phyloP scores from a whole-genome alignment of 495 filamentous ascomycete species.

The Aspergillus homomorphus region DNA sequence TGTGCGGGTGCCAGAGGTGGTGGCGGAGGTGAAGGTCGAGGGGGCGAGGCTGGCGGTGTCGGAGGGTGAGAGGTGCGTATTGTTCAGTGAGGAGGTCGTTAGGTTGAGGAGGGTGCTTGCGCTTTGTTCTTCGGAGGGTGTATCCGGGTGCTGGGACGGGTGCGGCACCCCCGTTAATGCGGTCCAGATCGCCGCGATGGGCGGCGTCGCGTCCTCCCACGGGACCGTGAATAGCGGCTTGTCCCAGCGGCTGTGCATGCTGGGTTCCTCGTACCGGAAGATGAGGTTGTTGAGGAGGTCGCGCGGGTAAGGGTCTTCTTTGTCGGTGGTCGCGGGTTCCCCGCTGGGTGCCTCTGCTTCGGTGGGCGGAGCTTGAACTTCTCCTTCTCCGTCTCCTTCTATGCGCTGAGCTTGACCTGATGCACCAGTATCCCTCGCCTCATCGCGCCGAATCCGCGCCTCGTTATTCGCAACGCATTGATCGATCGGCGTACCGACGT shows the following conservation, averaged over 20 bases:
- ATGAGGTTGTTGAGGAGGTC: conserved; percentile 88
- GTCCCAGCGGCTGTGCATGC: conserved; percentile 93
- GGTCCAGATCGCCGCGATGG: conserved; percentile 74
- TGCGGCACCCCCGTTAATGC: conserved; percentile 53
- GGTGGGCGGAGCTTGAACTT: background rate
- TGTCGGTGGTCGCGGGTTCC: conserved; percentile 21
- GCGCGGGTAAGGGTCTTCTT: conserved; percentile 56
- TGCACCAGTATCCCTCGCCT: conserved; percentile 2
- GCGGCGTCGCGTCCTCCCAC: conserved; percentile 69
- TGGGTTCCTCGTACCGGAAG: conserved; percentile 94
- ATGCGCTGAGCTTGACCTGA: background rate
- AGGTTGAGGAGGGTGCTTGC: conserved; percentile 21
- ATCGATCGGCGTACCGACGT: conserved; percentile 74
- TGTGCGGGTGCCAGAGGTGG: conserved; percentile 21
- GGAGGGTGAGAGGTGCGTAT: conserved; percentile 24
- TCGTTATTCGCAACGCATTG: conserved; percentile 55
- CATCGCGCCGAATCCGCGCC: conserved; percentile 27
- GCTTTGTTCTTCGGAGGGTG: conserved; percentile 11
- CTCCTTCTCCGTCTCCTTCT: background rate
- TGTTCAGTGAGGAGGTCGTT: conserved; percentile 21
- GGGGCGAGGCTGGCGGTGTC: conserved; percentile 31
- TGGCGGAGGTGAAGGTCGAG: conserved; percentile 24
- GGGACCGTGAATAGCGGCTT: conserved; percentile 88
- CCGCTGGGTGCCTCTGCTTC: conserved; percentile 3
- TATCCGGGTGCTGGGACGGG: conserved; percentile 23